Percentiles rank a stretch among this genome's conserved stretches.
phyloP scores from a whole-genome alignment of 2,329 filamentous ascomycete species.

The Aureobasidium leucospermi region DNA sequence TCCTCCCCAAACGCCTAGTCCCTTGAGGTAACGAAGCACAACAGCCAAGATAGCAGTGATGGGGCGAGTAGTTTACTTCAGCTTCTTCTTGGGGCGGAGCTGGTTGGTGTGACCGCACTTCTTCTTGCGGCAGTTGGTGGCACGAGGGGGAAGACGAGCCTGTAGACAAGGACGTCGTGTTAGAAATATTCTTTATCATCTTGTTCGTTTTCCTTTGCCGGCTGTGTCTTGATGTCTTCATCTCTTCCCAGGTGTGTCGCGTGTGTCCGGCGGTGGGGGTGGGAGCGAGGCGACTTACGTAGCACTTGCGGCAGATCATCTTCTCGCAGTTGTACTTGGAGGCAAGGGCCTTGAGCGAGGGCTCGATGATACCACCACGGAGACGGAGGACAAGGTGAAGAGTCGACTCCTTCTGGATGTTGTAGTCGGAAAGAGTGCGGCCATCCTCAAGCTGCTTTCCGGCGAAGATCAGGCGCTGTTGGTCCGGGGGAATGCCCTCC shows the following conservation, averaged over 20 bases:
- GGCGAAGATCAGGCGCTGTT: conserved; percentile 97
- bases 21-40: conserved; percentile 19
- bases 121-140: conserved; percentile 99
- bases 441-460: conserved; percentile 99
- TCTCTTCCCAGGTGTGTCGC: neutral
- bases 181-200: conserved; percentile 23
- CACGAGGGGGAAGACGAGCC: conserved; percentile 88
- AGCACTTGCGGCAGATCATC: conserved; percentile 99
- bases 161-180: conserved; percentile 22
- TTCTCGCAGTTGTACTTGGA: conserved; percentile 99
- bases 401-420: conserved; percentile 99
- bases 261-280: neutral
- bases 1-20: conserved; percentile 24
- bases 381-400: conserved; percentile 98
- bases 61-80: conserved; percentile 65
- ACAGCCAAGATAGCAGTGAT: conserved; percentile 17
- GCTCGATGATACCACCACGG: conserved; percentile 98
- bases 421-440: conserved; percentile 94
- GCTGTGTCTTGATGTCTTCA: neutral
- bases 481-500: conserved; percentile 96
- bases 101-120: conserved; percentile 99
- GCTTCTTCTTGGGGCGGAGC: conserved; percentile 99
- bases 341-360: conserved; percentile 94
- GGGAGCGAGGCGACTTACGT: conserved; percentile 55
- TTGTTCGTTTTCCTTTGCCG: conserved; percentile 25